Percentiles rank a stretch among this genome's conserved stretches.
phyloP scores from a whole-genome alignment of 495 filamentous ascomycete species.

The Neurospora sp. region DNA sequence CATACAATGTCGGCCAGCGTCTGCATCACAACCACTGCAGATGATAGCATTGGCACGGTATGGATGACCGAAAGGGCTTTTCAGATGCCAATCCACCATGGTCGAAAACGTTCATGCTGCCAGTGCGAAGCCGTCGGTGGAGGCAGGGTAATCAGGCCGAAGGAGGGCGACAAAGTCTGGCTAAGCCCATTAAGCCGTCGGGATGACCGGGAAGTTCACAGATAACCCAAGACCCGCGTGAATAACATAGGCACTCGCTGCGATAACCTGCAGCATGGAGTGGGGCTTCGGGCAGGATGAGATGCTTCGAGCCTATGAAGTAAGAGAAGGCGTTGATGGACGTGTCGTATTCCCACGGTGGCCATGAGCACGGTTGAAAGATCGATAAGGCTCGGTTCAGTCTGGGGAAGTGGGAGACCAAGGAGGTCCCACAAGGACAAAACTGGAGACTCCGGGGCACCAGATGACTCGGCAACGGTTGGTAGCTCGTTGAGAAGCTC shows the following conservation, averaged over 20 bases:
- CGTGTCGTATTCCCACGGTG: background rate
- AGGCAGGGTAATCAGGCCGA: too few species aligned
- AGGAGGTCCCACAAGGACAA: background rate
- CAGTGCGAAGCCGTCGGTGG: too few species aligned
- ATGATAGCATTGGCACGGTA: too few species aligned
- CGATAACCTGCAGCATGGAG: background rate
- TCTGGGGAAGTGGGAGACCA: background rate
- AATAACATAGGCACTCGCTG: background rate
- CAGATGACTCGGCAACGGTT: background rate
- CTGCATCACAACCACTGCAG: too few species aligned
- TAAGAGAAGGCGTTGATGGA: background rate
- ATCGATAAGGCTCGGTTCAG: background rate
- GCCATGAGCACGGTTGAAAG: background rate
- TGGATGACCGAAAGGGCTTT: too few species aligned
- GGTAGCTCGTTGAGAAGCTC: background rate
- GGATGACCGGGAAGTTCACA: too few species aligned
- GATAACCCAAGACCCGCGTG: background rate
- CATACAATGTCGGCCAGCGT: too few species aligned
- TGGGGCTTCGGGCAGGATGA: background rate
- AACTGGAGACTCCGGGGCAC: background rate
- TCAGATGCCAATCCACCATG: too few species aligned
- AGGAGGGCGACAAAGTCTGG: too few species aligned
- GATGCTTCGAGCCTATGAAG: background rate
- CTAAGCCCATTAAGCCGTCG: too few species aligned
- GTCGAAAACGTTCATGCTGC: too few species aligned